Evolutionary conservation across 1,139 yeast species (phyloP).

Genomic region (Hyphopichia buzzinii): DNA sequence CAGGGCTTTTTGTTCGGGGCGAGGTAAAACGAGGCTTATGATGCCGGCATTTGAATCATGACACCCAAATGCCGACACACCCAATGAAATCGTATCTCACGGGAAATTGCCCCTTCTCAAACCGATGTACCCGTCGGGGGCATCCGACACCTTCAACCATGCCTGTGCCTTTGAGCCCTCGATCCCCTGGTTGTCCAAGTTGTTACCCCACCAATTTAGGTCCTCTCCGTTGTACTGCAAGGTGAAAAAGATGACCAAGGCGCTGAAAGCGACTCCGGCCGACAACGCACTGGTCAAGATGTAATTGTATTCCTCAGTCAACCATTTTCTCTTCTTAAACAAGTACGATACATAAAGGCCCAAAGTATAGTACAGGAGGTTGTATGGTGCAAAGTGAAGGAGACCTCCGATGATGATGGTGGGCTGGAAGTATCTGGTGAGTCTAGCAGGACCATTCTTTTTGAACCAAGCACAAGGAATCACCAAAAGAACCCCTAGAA

Average conservation of each 20-base stretch:
- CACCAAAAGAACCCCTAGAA: constrained; percentile 28
- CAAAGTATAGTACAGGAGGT: constrained; percentile 52
- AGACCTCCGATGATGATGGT: constrained; percentile 49
- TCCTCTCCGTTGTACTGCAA: constrained; percentile 43
- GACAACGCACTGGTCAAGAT: constrained; percentile 55
- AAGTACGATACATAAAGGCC: constrained; percentile 47
- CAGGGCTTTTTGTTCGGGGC: too few species aligned
- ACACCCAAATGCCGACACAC: too few species aligned
- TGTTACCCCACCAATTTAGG: constrained; percentile 56
- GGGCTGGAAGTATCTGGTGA: constrained; percentile 43
- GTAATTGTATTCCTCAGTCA: constrained; percentile 65
- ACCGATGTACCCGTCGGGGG: constrained; percentile 47
- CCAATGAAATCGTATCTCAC: too few species aligned
- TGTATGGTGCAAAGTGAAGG: constrained; percentile 51
- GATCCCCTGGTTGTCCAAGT: constrained; percentile 35
- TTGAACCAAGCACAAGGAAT: constrained; percentile 27
- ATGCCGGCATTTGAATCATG: too few species aligned
- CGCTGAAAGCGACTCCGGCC: constrained; percentile 61
- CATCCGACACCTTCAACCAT: constrained; percentile 32
- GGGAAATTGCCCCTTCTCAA: constrained; percentile 32
- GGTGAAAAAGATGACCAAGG: constrained; percentile 55
- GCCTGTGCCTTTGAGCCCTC: constrained; percentile 40
- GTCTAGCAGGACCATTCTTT: constrained; percentile 19
- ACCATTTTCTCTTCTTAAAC: constrained; percentile 48
- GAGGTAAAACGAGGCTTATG: too few species aligned